These are phyloP conservation scores for Xylaria flabelliformis DNA, from an alignment of 495 filamentous ascomycete genomes.

Conservation along the genomic window DNA sequence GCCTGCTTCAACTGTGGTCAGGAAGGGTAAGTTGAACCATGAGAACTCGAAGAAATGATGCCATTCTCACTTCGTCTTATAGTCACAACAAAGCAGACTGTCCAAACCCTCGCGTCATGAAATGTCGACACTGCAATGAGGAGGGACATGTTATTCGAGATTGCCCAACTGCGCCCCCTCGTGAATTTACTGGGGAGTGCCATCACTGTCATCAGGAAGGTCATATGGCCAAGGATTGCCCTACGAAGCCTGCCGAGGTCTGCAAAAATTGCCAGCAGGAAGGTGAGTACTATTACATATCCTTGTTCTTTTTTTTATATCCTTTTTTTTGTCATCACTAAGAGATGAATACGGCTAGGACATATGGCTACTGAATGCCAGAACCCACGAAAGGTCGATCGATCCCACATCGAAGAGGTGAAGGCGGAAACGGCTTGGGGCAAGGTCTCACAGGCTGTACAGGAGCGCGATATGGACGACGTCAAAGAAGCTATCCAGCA, in stretches of 20 bases:
- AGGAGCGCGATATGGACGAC: slow-evolving; percentile 71
- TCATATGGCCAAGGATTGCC: slow-evolving; percentile 72
- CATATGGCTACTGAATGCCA: slow-evolving; percentile 72
- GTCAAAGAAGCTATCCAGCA: slow-evolving; percentile 74
- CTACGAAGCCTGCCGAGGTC: slow-evolving; percentile 62
- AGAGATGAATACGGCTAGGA: slow-evolving; percentile 50
- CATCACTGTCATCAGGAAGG: slow-evolving; percentile 73
- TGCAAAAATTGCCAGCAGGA: slow-evolving; percentile 80
- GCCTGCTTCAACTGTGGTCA: slow-evolving; percentile 84
- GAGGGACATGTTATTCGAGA: slow-evolving; percentile 69
- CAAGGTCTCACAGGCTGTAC: slow-evolving; percentile 65
- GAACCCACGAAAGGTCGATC: slow-evolving; percentile 71
- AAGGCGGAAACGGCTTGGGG: slow-evolving; percentile 73
- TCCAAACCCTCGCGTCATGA: slow-evolving; percentile 45
- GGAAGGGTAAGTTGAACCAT: slow-evolving; percentile 60
- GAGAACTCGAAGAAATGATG: not conserved
- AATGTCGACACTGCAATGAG: slow-evolving; percentile 51
- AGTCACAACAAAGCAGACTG: slow-evolving; percentile 63
- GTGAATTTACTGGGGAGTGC: slow-evolving; percentile 67
- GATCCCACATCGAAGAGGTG: slow-evolving; percentile 62
- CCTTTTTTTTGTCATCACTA: no score
- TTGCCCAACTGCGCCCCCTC: slow-evolving; percentile 61
- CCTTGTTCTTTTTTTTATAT: no score
- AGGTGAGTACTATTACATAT: slow-evolving; percentile 54
- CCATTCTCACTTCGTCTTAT: slow-evolving; percentile 32